Base-by-base conservation (phyloP, 73 alveolate genomes). In the Durusdinium trenchii region DNA sequence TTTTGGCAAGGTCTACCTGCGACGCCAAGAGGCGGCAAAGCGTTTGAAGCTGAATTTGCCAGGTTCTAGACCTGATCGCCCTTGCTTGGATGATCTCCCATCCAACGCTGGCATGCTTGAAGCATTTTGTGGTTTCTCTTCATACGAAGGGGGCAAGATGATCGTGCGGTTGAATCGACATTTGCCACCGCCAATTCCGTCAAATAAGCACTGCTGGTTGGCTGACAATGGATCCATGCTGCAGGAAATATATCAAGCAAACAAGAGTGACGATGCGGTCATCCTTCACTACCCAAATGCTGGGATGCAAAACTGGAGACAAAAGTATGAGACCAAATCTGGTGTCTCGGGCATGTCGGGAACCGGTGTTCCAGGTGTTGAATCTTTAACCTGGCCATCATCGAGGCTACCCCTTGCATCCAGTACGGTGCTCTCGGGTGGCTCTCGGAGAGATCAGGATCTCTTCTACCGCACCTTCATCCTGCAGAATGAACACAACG, bases 381-480 rank as follows among this genome's bases (percentile, higher is more conserved):
- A 60, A 2, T 60, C 73, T 60, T 48, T 48, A 47, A 3, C 48
- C 2, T 81, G 91, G 91, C 91, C 91, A 3, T 81, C 91, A 14
- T 81, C 91, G 23, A 60, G 96, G 52, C 43, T 50, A 28, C 67
- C 96, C 10, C 36, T 89, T 40, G 96, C 96, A n/a, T 89, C 96
- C 69, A 42, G 76, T 14, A 86, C 76, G 43, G 96, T 89, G 42
- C 73, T 89, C 50, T 52, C 71, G 26, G 38, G 82, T 18, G 96
- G 96, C 35, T 89, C 96, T n/a, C 96, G 96, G 26, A 71, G 96
- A 12, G 96, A 89, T 52, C 96, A 89, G 46, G 96, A 89, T 40
- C 86, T 62, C 86, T 89, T 89, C 73, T 89, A 89, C 52, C 96
- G 96, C 86, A 89, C 96, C 69, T 89, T 89, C 71, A 89, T 89